Percentiles rank a stretch among this genome's conserved stretches.
Conservation (phyloP, 768 basidiomycete species). For the Obba rivulosa region DNA sequence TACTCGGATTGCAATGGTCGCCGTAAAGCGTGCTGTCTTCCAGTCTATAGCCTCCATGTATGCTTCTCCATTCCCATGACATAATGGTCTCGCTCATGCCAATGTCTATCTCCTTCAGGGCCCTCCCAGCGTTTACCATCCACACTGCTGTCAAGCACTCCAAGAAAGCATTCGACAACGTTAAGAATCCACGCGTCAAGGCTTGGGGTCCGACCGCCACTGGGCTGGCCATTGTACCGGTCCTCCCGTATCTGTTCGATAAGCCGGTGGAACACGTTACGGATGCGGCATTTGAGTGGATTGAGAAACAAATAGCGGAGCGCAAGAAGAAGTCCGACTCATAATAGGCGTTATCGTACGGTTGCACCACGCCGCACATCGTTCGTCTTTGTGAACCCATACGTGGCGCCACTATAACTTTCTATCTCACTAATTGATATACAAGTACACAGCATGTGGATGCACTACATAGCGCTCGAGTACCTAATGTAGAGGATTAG, state of each 20-base stretch:
- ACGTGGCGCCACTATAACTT: no score
- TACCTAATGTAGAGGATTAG: no score
- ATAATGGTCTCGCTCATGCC: constrained; percentile 2
- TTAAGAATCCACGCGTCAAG: constrained; percentile 51
- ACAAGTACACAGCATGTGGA: no score
- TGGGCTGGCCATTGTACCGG: constrained; percentile 68
- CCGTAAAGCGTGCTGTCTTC: constrained; percentile 72
- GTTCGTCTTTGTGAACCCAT: no score
- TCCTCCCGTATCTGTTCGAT: constrained; percentile 73
- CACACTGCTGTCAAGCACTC: constrained; percentile 77
- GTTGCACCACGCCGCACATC: no score
- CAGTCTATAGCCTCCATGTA: constrained; percentile 82
- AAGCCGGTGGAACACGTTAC: constrained; percentile 73
- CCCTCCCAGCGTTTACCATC: constrained; percentile 78
- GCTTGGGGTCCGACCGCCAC: constrained; percentile 74
- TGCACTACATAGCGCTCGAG: background rate
- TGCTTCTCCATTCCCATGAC: constrained; percentile 22
- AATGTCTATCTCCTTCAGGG: constrained; percentile 39
- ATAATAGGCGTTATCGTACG: constrained; percentile 2
- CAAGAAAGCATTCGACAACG: constrained; percentile 58
- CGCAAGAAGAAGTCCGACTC: constrained; percentile 22
- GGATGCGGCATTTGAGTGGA: constrained; percentile 66
- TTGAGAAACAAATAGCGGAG: constrained; percentile 45
- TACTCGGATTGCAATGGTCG: constrained; percentile 61
- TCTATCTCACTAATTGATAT: no score